Conservation (phyloP, 1,284 basidiomycete genomes). For the Microbotryum scabiosae region DNA sequence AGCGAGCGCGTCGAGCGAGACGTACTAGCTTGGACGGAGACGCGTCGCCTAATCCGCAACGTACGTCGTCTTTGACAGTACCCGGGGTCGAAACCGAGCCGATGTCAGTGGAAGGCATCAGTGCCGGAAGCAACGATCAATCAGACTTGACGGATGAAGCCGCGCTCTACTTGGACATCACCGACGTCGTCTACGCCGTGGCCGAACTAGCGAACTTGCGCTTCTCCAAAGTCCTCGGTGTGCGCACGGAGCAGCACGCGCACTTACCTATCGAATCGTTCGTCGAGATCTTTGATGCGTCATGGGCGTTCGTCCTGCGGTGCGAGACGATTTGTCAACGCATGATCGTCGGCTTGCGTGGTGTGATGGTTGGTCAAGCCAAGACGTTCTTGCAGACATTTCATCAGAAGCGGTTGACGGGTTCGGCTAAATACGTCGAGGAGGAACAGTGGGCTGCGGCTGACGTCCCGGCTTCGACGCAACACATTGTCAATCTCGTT, state of each 20-base stretch:
- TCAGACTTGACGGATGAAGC: slow-evolving; percentile 1
- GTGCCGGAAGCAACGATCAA: too few relatives aligned
- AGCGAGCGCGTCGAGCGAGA: slow-evolving; percentile 6
- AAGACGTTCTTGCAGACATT: slow-evolving; percentile 78
- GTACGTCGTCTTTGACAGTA: slow-evolving; percentile 5
- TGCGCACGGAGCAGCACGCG: slow-evolving; percentile 69
- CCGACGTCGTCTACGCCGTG: slow-evolving; percentile 66
- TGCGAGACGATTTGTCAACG: slow-evolving; percentile 75
- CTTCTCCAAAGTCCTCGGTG: slow-evolving; percentile 64
- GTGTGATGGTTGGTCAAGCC: slow-evolving; percentile 72
- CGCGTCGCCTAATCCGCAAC: too few relatives aligned
- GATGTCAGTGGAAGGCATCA: too few relatives aligned
- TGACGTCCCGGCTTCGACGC: slow-evolving; percentile 60
- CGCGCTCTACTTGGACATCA: slow-evolving; percentile 45
- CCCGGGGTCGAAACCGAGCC: neutral
- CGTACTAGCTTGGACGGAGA: neutral
- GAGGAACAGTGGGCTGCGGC: slow-evolving; percentile 79
- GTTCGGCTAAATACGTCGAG: slow-evolving; percentile 80
- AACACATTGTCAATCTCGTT: slow-evolving; percentile 63
- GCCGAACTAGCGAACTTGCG: slow-evolving; percentile 77
- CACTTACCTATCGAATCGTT: slow-evolving; percentile 64
- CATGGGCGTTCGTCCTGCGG: slow-evolving; percentile 79
- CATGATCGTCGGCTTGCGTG: slow-evolving; percentile 86
- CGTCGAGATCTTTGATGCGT: slow-evolving; percentile 68
- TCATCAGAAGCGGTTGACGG: slow-evolving; percentile 71